Base-by-base conservation (phyloP, 1,139 yeast genomes). In the Candida sanyaensis region DNA sequence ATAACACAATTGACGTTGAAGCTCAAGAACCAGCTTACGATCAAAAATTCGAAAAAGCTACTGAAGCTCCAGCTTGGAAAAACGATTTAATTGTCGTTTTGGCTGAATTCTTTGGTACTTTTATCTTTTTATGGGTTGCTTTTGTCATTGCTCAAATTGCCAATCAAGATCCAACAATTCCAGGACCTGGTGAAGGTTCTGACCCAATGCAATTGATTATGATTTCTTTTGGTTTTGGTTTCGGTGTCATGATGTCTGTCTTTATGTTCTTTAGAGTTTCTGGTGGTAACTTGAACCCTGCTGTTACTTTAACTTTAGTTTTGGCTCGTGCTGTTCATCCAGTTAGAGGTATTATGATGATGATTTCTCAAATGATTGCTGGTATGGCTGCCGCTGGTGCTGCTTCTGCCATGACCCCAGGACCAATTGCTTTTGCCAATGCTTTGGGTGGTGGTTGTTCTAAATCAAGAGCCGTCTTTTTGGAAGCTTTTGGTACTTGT, bases 321-420 rank as follows among this genome's bases (percentile, higher is more conserved):
- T 71, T 86, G 44, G 86, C 88, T 27, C 80, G 87, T 54, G 95
- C 91, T 46, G 77, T 87, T 52, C 80, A 89, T 40, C 91, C 93
- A 48, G 51, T 85, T 37, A 81, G 96, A 66, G 93, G 88, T 56
- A 67, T 73, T 37, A 65, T 87, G 48, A 81, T 86, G 83, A 69
- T 81, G 68, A 45, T 83, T 48, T 62, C 92, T 41, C 96, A 90
- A 72, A 66, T 89, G 60, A 68, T 88, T 64, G 96, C 86, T 46
- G 96, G 96, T 68, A 86, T 90, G 84, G 90, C 91, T 59, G 96
- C 96, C 51, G 96, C 96, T 50, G 96, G 90, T 66, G 93, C 91
- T 41, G 96, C 92, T 44, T 73, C 81, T 55, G 96, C 91, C 44
- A 80, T 89, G 86, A 86, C 95, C 33, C 96, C 96, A 40, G 96